Percentiles rank a stretch among this genome's conserved stretches.
phyloP scores from a whole-genome alignment of 1,284 basidiomycete genomes.

The Apiotrichum akiyoshidainum region DNA sequence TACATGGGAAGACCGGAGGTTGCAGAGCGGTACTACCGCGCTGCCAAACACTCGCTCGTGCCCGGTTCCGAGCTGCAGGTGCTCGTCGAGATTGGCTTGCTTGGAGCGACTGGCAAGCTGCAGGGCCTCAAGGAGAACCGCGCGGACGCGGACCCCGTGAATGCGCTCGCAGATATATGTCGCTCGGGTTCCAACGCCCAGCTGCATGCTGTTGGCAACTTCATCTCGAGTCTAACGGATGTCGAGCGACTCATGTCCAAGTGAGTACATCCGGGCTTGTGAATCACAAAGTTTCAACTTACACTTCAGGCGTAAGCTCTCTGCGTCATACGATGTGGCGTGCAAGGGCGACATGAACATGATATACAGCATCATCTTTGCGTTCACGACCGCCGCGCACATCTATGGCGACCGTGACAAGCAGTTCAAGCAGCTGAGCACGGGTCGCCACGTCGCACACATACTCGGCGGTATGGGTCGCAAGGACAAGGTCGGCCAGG shows the following conservation, averaged over 20 bases:
- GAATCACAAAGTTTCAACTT: too few species aligned
- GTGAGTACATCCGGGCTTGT: too few species aligned
- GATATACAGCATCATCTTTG: constrained; percentile 39
- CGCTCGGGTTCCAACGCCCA: constrained; percentile 31
- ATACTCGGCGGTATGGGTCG: constrained; percentile 40
- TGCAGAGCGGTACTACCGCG: constrained; percentile 34
- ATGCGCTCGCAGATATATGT: constrained; percentile 31
- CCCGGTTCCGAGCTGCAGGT: constrained; percentile 38
- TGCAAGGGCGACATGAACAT: constrained; percentile 32
- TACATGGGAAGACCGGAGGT: constrained; percentile 24
- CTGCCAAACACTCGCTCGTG: constrained; percentile 24
- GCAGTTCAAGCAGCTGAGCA: constrained; percentile 36
- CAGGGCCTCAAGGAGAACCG: constrained; percentile 12
- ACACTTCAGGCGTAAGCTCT: constrained; percentile 35
- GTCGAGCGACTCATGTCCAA: constrained; percentile 35
- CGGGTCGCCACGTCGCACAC: constrained; percentile 31
- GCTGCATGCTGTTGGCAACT: constrained; percentile 31
- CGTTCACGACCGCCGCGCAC: constrained; percentile 42
- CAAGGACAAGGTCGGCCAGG: constrained; percentile 37
- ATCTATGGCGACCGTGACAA: constrained; percentile 34
- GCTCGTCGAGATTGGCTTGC: constrained; percentile 31
- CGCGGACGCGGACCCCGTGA: constrained; percentile 6
- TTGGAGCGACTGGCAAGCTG: constrained; percentile 25
- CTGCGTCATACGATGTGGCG: constrained; percentile 32
- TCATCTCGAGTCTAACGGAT: constrained; percentile 37